Base-by-base conservation (phyloP, 2,329 filamentous ascomycete species). In the Claviceps sp. region DNA sequence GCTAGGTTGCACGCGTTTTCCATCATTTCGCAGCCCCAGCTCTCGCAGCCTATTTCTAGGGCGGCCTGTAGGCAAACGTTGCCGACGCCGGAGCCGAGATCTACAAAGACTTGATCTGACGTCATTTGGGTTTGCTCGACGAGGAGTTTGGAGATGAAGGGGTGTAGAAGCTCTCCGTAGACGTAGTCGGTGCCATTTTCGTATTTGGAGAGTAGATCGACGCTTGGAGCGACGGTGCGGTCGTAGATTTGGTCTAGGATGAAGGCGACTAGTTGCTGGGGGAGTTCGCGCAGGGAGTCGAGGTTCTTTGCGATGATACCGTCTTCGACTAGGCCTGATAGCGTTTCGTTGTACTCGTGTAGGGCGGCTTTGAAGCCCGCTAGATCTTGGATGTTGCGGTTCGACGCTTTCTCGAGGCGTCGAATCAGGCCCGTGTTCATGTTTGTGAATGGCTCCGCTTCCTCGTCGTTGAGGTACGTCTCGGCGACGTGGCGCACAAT, bases 21-120 rank as follows among this genome's bases (percentile, higher is more conserved):
- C 88, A 96, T 95, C 76, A 94, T 88, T 67, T 98, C 93, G 61
- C 91, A 95, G 29, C 93, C 93, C 84, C 89, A 96, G 66, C 86
- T 91, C 64, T 95, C 88, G 65, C 89, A 95, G 17, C 93, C 93
- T 50, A 91, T 82, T 66, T 98, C 88, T 20, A 98, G 77, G 0
- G 93, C 93, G 2, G 91, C 89, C 66, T 98, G 93, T 49, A 98
- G 73, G 26, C 93, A 89, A 2, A 97, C 91, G 63, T 97, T 98
- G 47, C 91, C 93, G 16, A 97, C 93, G 34, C 93, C 93, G 2
- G 91, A 97, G 47, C 93, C 93, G 14, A 98, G 77, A 63, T 98
- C 93, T 54, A 98, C 83, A 64, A 98, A 97, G 39, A 94, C 81
- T 59, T 94, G 86, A 48, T 83, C 79, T 0, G 87, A 91, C 54